These are phyloP conservation scores for Mortierella sp. DNA, from an alignment of 371 early-diverging fungal species.

Conservation along the genomic window DNA sequence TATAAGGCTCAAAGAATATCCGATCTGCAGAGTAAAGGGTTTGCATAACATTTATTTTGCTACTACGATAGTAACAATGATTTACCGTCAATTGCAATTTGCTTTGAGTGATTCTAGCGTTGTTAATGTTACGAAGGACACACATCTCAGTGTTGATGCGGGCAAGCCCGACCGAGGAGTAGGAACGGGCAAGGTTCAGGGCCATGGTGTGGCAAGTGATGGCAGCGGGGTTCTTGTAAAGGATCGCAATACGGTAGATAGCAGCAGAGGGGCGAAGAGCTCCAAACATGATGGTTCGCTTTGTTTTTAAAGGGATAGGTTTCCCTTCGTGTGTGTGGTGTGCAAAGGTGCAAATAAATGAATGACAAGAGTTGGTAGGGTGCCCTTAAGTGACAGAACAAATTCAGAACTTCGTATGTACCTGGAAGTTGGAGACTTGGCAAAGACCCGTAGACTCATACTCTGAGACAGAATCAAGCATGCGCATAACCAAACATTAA, in stretches of 20 bases:
- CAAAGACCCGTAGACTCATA: neutral
- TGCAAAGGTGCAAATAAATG: no score
- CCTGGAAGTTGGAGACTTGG: no score
- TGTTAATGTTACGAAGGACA: constrained; percentile 53
- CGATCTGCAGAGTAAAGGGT: neutral
- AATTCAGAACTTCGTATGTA: no score
- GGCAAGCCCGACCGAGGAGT: constrained; percentile 68
- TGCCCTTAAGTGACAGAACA: no score
- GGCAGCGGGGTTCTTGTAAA: constrained; percentile 45
- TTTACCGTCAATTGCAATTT: no score
- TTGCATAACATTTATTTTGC: no score
- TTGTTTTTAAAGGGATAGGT: neutral
- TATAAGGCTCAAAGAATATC: constrained; percentile 47
- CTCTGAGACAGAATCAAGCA: neutral
- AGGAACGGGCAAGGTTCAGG: constrained; percentile 61
- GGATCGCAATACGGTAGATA: constrained; percentile 50
- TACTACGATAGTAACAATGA: no score
- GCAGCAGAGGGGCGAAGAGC: constrained; percentile 48
- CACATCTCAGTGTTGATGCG: constrained; percentile 75
- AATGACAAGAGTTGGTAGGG: no score
- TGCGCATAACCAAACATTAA: neutral
- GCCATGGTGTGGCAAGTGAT: constrained; percentile 34
- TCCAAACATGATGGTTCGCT: constrained; percentile 33
- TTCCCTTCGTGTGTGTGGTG: constrained; percentile 25
- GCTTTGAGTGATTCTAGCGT: no score